phyloP scores from a whole-genome alignment of 2,329 filamentous ascomycete genomes.

The Colletotrichum cereale region DNA sequence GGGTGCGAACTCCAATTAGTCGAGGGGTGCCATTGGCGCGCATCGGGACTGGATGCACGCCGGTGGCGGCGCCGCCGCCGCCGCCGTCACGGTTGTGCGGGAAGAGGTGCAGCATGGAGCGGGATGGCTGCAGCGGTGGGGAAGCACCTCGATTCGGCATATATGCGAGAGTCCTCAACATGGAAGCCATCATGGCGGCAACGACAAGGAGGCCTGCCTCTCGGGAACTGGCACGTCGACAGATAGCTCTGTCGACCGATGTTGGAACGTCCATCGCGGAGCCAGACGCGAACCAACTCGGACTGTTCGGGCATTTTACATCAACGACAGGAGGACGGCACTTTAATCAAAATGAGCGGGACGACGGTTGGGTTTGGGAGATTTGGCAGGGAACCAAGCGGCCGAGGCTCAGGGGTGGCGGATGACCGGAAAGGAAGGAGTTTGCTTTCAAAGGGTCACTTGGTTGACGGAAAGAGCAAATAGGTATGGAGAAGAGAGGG shows the following conservation, averaged over 20 bases:
- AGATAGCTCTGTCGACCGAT: not conserved
- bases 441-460: not conserved
- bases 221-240: not conserved
- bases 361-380: not conserved
- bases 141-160: not conserved
- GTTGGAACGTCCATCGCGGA: not conserved
- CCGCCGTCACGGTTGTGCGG: not conserved
- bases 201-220: not conserved
- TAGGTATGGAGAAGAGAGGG: conserved; percentile 16
- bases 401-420: not conserved
- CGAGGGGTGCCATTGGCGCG: conserved; percentile 6
- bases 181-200: not conserved
- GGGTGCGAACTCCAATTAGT: not conserved
- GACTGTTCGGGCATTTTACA: not conserved
- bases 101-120: not conserved
- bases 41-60: not conserved
- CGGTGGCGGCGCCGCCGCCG: not conserved
- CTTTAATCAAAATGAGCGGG: not conserved
- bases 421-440: not conserved
- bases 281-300: not conserved
- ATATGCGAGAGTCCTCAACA: not conserved
- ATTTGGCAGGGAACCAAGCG: not conserved
- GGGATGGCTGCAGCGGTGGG: not conserved
- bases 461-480: conserved; percentile 18
- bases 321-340: not conserved